phyloP scores from a whole-genome alignment of 176 grass and related monocot species.

The Eleusine indica region DNA sequence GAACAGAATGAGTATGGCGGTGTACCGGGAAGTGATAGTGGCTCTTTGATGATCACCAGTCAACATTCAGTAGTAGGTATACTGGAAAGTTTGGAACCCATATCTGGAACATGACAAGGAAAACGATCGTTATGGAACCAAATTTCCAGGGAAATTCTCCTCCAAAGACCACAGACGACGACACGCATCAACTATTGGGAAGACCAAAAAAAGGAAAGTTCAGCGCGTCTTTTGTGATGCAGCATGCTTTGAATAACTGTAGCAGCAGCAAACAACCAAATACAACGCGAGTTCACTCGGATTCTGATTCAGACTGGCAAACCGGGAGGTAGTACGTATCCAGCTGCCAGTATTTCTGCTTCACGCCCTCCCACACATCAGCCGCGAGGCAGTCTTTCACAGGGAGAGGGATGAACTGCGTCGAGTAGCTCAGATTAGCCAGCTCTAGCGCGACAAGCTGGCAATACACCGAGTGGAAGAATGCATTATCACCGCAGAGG shows the following conservation, averaged over 20 bases:
- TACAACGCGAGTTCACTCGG: constrained; percentile 18
- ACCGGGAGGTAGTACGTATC: constrained; percentile 92
- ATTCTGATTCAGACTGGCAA: constrained; percentile 63
- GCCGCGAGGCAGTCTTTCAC: constrained; percentile 75
- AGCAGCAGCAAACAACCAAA: background rate
- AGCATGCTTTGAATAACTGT: background rate
- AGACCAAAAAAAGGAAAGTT: background rate
- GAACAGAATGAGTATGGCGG: background rate
- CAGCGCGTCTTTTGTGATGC: background rate
- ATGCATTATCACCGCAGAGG: constrained; percentile 87
- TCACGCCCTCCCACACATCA: constrained; percentile 79
- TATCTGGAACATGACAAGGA: background rate
- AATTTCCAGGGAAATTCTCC: background rate
- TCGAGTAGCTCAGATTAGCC: constrained; percentile 69
- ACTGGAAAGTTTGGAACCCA: background rate
- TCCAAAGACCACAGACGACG: background rate
- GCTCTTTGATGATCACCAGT: background rate
- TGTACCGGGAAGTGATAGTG: background rate
- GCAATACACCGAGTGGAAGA: constrained; percentile 89
- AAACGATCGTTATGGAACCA: background rate
- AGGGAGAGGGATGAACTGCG: constrained; percentile 84
- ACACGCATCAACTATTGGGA: background rate
- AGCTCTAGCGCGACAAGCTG: constrained; percentile 79
- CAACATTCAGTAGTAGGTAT: background rate
- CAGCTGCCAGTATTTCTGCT: constrained; percentile 90